These are phyloP conservation scores for Cordyceps cicadae DNA, from an alignment of 2,329 filamentous ascomycete genomes.

Conservation along the genomic window DNA sequence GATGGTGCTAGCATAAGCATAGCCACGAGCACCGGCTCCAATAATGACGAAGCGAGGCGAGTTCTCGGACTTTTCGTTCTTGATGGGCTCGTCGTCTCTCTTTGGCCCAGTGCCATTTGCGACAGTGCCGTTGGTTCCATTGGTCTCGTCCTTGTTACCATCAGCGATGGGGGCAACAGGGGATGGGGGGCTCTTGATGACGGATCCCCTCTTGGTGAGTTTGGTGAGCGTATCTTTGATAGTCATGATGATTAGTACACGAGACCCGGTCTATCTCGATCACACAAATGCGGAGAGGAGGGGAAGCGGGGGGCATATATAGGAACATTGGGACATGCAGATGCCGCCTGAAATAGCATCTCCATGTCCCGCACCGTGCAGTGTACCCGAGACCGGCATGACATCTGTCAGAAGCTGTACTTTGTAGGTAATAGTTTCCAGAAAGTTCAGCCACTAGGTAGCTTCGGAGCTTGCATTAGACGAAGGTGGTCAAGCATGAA, in stretches of 20 bases:
- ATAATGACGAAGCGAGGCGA: constrained; percentile 67
- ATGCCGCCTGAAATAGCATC: neutral
- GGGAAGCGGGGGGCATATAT: constrained; percentile 15
- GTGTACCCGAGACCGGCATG: neutral
- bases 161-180: neutral
- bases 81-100: neutral
- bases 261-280: neutral
- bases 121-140: neutral
- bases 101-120: neutral
- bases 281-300: neutral
- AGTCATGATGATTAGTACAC: constrained; percentile 15
- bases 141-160: neutral
- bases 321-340: neutral
- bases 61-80: constrained; percentile 24
- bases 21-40: constrained; percentile 73
- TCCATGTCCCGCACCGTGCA: neutral
- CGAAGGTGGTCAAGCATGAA: neutral
- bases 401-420: neutral
- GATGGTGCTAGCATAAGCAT: constrained; percentile 63
- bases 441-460: neutral
- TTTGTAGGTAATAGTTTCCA: constrained; percentile 9
- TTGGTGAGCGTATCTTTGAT: constrained; percentile 17
- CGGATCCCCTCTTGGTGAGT: constrained; percentile 12
- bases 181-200: neutral
- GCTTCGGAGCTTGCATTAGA: neutral